Conservation (phyloP, 805 yeast genomes). For the Candida hungchunana region DNA sequence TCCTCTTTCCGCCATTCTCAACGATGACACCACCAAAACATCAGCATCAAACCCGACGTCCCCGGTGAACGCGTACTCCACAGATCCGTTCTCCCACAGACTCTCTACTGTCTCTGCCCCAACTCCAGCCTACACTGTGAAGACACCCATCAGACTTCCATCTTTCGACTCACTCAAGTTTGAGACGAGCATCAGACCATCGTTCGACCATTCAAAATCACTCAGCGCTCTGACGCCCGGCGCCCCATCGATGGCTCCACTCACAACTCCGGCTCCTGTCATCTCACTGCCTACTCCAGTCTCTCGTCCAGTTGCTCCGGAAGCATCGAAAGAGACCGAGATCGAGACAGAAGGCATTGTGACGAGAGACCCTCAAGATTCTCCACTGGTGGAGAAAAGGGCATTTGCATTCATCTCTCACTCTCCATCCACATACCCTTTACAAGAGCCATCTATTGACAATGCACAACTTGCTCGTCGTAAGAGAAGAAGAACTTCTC, state of each 20-base stretch:
- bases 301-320: too few species aligned
- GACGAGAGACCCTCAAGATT: constrained; percentile 6
- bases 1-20: constrained; percentile 18
- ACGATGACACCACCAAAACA: not conserved
- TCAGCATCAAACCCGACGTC: constrained; percentile 7
- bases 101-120: too few species aligned
- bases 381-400: constrained; percentile 29
- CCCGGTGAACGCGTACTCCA: constrained; percentile 1
- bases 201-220: constrained; percentile 7
- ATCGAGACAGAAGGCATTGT: constrained; percentile 4
- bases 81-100: constrained; percentile 9
- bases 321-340: constrained; percentile 2
- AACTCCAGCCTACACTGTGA: constrained; percentile 5
- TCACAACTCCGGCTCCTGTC: constrained; percentile 9
- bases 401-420: constrained; percentile 88
- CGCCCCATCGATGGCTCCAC: constrained; percentile 4
- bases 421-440: constrained; percentile 83
- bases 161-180: constrained; percentile 25
- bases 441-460: constrained; percentile 79
- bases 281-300: constrained; percentile 11
- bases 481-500: constrained; percentile 92
- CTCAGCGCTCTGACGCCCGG: too few species aligned
- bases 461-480: constrained; percentile 91
- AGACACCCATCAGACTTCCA: constrained; percentile 26
- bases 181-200: constrained; percentile 6